These are phyloP conservation scores for Eleusine indica DNA, from an alignment of 176 grass and related monocot species.

Conservation along the genomic window DNA sequence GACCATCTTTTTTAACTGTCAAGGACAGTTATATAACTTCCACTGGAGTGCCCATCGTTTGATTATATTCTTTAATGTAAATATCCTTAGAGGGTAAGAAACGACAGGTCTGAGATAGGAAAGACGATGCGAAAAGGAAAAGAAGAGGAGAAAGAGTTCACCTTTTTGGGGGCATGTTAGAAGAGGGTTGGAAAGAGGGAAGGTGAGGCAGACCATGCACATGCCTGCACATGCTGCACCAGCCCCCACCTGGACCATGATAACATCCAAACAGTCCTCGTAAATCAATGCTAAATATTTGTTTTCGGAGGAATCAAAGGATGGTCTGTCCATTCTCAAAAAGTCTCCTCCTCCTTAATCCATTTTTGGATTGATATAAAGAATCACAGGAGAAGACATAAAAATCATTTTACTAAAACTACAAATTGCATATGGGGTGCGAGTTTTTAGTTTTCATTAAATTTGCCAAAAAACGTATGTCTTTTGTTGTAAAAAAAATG, in stretches of 20 bases:
- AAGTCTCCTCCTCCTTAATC: constrained; percentile 5
- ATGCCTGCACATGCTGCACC: constrained; percentile 49
- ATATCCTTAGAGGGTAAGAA: constrained; percentile 44
- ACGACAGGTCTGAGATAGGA: constrained; percentile 12
- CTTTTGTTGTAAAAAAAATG: too few species aligned
- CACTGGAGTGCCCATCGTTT: not conserved
- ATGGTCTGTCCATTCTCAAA: not conserved
- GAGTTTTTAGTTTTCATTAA: too few species aligned
- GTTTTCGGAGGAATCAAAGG: not conserved
- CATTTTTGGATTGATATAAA: not conserved
- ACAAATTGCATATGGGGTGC: not conserved
- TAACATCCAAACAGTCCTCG: constrained; percentile 45
- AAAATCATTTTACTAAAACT: constrained; percentile 2
- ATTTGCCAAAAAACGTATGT: too few species aligned
- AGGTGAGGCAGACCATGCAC: constrained; percentile 52
- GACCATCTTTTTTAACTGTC: constrained; percentile 19
- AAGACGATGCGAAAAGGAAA: constrained; percentile 30
- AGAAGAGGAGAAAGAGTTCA: constrained; percentile 25
- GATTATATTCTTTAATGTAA: not conserved
- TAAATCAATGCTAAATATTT: constrained; percentile 46
- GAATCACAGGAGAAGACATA: not conserved
- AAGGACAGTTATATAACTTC: constrained; percentile 38
- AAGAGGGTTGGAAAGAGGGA: constrained; percentile 34
- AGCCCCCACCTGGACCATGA: constrained; percentile 49
- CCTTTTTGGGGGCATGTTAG: constrained; percentile 36